Evolutionary conservation across 2,329 filamentous ascomycete genomes (phyloP).

Genomic region (Stachybotrys chartarum): DNA sequence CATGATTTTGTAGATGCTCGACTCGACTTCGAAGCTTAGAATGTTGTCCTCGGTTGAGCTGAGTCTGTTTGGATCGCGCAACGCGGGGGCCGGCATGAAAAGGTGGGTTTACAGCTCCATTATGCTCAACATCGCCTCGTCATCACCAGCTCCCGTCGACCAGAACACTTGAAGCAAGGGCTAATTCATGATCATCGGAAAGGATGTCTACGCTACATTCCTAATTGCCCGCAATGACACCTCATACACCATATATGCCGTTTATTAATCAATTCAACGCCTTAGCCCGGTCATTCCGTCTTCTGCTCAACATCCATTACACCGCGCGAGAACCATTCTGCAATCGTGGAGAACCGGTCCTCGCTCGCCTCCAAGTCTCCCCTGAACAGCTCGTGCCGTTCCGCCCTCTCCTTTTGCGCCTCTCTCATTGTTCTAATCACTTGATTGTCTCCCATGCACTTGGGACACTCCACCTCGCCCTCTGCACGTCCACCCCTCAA

Average conservation of each 20-base stretch:
- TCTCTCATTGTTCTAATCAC: constrained; percentile 82
- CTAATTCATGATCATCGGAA: too few species aligned
- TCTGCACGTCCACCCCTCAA: constrained; percentile 50
- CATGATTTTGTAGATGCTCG: constrained; percentile 6
- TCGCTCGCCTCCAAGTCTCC: constrained; percentile 69
- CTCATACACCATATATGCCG: neutral
- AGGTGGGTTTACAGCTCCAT: too few species aligned
- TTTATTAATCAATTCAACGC: constrained; percentile 3
- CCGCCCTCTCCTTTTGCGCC: constrained; percentile 79
- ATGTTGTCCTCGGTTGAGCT: too few species aligned
- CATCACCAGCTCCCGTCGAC: too few species aligned
- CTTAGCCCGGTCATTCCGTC: constrained; percentile 15
- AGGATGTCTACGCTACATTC: neutral
- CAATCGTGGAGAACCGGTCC: constrained; percentile 83
- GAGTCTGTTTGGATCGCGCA: too few species aligned
- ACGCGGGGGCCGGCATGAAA: too few species aligned
- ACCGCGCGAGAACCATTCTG: constrained; percentile 90
- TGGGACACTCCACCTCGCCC: constrained; percentile 70
- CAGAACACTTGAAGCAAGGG: too few species aligned
- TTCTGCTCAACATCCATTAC: constrained; percentile 61
- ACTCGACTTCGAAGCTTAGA: too few species aligned
- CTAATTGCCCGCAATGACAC: neutral
- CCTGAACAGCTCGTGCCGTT: constrained; percentile 83
- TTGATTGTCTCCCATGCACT: constrained; percentile 76
- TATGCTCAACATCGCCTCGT: too few species aligned